Percentiles rank a stretch among this genome's conserved stretches.
These are phyloP conservation scores for Alternaria angustiovoidea DNA, from an alignment of 2,329 filamentous ascomycete species.

Conservation along the genomic window DNA sequence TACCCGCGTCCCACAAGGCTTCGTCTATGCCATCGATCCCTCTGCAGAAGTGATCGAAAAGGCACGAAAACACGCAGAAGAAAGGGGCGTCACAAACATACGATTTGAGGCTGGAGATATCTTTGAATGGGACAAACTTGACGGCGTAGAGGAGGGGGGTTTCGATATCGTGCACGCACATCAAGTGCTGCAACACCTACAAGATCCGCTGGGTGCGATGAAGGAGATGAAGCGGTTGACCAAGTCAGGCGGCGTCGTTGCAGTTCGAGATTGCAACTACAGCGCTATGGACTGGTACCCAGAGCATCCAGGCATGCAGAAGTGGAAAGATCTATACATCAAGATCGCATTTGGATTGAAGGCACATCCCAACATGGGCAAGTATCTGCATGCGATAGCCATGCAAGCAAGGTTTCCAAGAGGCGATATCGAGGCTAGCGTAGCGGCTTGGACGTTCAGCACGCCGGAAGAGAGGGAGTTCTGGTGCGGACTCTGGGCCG, in stretches of 20 bases:
- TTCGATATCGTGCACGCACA: conserved; percentile 70
- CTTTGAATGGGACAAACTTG: conserved; percentile 53
- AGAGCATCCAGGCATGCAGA: conserved; percentile 42
- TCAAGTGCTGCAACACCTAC: conserved; percentile 66
- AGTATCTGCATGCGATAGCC: conserved; percentile 46
- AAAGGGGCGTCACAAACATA: conserved; percentile 51
- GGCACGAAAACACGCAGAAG: conserved; percentile 49
- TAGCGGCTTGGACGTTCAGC: conserved; percentile 55
- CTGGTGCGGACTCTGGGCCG: conserved; percentile 55
- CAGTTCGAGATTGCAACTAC: conserved; percentile 51
- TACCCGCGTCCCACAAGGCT: conserved; percentile 53
- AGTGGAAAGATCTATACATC: conserved; percentile 48
- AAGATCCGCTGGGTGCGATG: conserved; percentile 60
- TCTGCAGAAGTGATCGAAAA: conserved; percentile 54
- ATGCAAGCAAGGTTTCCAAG: conserved; percentile 52
- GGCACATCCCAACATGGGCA: conserved; percentile 48
- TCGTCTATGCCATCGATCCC: conserved; percentile 57
- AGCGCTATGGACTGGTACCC: conserved; percentile 52
- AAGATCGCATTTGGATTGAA: conserved; percentile 41
- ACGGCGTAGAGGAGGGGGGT: conserved; percentile 48
- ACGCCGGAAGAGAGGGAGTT: conserved; percentile 49
- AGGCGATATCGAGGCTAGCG: conserved; percentile 49
- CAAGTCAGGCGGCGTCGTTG: conserved; percentile 63
- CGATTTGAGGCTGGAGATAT: conserved; percentile 54
- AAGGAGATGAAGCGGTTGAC: conserved; percentile 63